Evolutionary conservation across 1,284 basidiomycete genomes (phyloP).

Genomic region (Ganoderma sinense): DNA sequence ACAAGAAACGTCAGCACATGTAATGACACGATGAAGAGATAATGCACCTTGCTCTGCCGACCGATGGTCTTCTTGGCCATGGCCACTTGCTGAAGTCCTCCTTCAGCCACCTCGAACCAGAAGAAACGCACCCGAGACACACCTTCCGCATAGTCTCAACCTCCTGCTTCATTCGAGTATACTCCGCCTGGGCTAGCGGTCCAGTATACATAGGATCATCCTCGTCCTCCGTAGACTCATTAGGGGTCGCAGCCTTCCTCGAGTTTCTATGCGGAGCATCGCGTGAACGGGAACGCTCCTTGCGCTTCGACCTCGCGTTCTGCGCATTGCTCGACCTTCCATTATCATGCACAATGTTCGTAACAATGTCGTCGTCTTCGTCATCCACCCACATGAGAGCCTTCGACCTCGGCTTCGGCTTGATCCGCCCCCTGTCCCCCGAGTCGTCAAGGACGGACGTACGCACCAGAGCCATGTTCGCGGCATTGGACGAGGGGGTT

Average conservation of each 20-base stretch:
- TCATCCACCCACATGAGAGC: slow-evolving; percentile 24
- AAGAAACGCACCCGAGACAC: slow-evolving; percentile 31
- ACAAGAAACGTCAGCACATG: slow-evolving; percentile 9
- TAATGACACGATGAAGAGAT: slow-evolving; percentile 7
- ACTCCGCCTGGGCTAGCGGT: slow-evolving; percentile 50
- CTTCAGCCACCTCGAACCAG: slow-evolving; percentile 35
- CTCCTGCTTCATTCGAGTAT: slow-evolving; percentile 48
- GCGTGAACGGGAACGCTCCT: slow-evolving; percentile 38
- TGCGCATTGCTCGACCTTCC: slow-evolving; percentile 8
- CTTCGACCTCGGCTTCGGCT: slow-evolving; percentile 30
- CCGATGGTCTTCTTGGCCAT: slow-evolving; percentile 59
- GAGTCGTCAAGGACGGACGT: slow-evolving; percentile 22
- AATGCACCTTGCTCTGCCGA: slow-evolving; percentile 64
- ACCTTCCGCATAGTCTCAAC: slow-evolving; percentile 59
- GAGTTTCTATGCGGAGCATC: slow-evolving; percentile 28
- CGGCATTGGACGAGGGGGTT: slow-evolving; percentile 12
- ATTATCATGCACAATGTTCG: slow-evolving; percentile 28
- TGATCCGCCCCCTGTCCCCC: slow-evolving; percentile 22
- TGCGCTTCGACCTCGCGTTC: slow-evolving; percentile 31
- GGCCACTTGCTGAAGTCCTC: slow-evolving; percentile 45
- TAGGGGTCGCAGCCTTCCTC: slow-evolving; percentile 24
- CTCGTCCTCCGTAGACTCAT: slow-evolving; percentile 28
- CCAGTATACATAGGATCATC: slow-evolving; percentile 37
- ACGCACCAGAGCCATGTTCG: slow-evolving; percentile 10
- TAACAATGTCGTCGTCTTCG: slow-evolving; percentile 29